Percentiles rank a stretch among this genome's conserved stretches.
Conservation (phyloP, 2,329 filamentous ascomycete genomes). For the Fusarium tricinctum region DNA sequence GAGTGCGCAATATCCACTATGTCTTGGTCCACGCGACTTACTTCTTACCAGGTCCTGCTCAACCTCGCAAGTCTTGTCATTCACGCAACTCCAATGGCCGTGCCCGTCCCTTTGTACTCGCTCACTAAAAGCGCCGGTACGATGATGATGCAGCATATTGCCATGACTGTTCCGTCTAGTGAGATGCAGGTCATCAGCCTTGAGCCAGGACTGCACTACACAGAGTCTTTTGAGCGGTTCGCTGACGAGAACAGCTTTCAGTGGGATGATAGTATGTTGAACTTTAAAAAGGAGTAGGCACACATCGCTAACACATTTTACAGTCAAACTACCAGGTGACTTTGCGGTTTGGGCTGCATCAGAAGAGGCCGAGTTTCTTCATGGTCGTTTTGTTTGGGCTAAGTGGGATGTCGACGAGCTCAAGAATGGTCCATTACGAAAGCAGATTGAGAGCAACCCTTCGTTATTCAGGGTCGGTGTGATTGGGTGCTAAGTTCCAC, state of each 20-base stretch:
- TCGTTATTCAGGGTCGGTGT: slow-evolving; percentile 13
- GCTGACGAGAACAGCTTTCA: slow-evolving; percentile 6
- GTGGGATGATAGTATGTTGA: slow-evolving; percentile 21
- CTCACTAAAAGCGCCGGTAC: slow-evolving; percentile 57
- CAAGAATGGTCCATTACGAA: slow-evolving; percentile 3
- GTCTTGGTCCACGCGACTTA: background rate
- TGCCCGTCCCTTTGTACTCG: slow-evolving; percentile 49
- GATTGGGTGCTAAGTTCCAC: background rate
- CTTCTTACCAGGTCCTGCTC: background rate
- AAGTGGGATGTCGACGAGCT: slow-evolving; percentile 26
- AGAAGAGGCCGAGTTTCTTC: slow-evolving; percentile 19
- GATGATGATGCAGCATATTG: slow-evolving; percentile 56
- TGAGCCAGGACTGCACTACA: slow-evolving; percentile 23
- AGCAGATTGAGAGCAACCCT: background rate
- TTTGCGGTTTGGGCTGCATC: slow-evolving; percentile 33
- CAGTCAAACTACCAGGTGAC: slow-evolving; percentile 9
- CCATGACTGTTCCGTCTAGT: slow-evolving; percentile 50
- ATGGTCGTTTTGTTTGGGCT: slow-evolving; percentile 18
- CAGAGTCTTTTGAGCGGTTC: slow-evolving; percentile 8
- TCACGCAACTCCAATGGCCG: background rate
- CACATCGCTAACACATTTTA: background rate
- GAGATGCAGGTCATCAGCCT: slow-evolving; percentile 50
- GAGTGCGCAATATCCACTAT: background rate
- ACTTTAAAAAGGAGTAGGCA: fast-evolving
- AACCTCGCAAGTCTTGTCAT: slow-evolving; percentile 7